Base-by-base conservation (phyloP, 352 stramenopile species). In the Globisporangium spiculum region DNA sequence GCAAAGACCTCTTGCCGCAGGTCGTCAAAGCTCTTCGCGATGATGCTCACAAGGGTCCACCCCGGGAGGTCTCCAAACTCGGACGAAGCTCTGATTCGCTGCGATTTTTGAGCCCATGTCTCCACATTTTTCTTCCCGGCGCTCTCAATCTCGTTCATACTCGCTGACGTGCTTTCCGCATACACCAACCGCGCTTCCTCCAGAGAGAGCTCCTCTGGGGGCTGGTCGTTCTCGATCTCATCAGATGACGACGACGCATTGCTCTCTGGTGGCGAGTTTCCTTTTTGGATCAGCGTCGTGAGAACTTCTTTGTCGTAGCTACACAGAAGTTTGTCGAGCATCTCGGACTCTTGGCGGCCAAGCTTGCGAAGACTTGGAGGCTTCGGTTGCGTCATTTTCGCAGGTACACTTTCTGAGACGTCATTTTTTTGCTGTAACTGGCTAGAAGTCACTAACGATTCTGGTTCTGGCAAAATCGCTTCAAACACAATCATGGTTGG, bases 401-500 rank as follows among this genome's bases (percentile, higher is more conserved):
- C 50, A 46, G 46, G 57, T 26, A 65, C 10, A 1, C 64, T 61
- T 53, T 75, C 63, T 3, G 16, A 52, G 5, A 22, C n/a, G 1
- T 71, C 63, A 5, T 66, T 20, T 34, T 70, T 6, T 1, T 67
- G 52, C 9, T 68, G 41, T 22, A 32, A 6, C n/a, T 65, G 18
- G 16, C 41, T 50, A n/a, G 44, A 44, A 18, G 46, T 26, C n/a
- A 27, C 18, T 52, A 22, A 9, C 57, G 27, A 3, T 6, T 53
- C 30, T 18, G 26, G 27, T 32, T 44, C 48, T 5, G 54, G 46
- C 44, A 34, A 9, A 4, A 77, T 57, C 18, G 70, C 75, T 53
- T 81, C 75, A 65, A 81, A 81, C 62, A 79, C 75, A 18, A 81
- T 77, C 72, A 81, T 69, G 27, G 73, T 79, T 24, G 75, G 75